Conservation (phyloP, 306 rosid species). For the Glycine tomentella region DNA sequence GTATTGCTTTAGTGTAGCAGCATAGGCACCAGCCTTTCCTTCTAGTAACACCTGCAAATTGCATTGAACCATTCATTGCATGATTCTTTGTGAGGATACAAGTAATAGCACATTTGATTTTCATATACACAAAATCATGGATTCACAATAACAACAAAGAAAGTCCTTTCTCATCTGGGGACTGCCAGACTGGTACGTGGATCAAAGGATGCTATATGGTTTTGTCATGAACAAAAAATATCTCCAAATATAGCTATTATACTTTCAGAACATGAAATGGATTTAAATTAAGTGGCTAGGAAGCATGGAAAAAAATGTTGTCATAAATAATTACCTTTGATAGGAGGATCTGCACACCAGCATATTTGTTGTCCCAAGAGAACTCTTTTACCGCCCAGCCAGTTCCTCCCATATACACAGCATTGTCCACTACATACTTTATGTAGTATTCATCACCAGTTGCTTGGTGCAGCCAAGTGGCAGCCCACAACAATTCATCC, state of each 20-base stretch:
- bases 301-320: not conserved
- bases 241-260: not conserved
- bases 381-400: constrained; percentile 88
- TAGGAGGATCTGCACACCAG: constrained; percentile 82
- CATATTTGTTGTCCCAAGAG: constrained; percentile 96
- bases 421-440: constrained; percentile 77
- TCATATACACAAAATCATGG: not conserved
- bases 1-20: constrained; percentile 72
- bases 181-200: not conserved
- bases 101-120: not conserved
- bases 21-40: constrained; percentile 68
- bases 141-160: not conserved
- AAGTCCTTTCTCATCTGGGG: not conserved
- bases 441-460: constrained; percentile 80
- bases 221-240: not conserved
- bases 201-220: not conserved
- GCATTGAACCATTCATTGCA: constrained; percentile 5
- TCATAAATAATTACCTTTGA: constrained; percentile 63
- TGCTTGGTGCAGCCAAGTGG: constrained; percentile 81
- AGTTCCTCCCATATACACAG: constrained; percentile 81
- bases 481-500: constrained; percentile 97
- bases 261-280: not conserved
- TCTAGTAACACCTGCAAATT: constrained; percentile 69
- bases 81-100: not conserved
- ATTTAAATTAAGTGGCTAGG: not conserved